Conservation (phyloP, 1,284 basidiomycete species). For the Ustilago bromivora region DNA sequence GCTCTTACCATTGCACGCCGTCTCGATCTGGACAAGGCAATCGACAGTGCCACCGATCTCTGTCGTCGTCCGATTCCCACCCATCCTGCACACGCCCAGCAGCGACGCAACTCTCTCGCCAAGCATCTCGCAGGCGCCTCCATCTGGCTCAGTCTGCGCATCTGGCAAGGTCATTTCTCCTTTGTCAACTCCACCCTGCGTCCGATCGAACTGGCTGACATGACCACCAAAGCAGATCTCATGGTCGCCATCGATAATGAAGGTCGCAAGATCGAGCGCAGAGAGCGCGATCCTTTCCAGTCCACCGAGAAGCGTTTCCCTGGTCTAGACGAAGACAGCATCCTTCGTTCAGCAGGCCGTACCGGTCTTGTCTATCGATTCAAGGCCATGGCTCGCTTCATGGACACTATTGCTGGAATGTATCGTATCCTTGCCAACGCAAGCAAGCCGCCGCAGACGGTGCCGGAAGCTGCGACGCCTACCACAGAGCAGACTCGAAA, state of each 20-base stretch:
- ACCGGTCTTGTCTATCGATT: constrained; percentile 47
- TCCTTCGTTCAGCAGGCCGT: constrained; percentile 45
- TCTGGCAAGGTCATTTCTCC: constrained; percentile 53
- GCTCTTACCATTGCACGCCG: constrained; percentile 46
- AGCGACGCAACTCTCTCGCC: constrained; percentile 20
- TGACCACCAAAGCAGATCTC: constrained; percentile 22
- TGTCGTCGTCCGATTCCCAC: constrained; percentile 8
- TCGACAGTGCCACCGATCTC: constrained; percentile 32
- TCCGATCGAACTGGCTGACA: constrained; percentile 33
- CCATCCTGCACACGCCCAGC: constrained; percentile 7
- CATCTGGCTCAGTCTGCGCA: constrained; percentile 46
- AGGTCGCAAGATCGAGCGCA: constrained; percentile 39
- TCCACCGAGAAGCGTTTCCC: constrained; percentile 47
- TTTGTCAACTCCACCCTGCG: constrained; percentile 46
- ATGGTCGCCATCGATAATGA: constrained; percentile 43
- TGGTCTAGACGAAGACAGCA: constrained; percentile 48
- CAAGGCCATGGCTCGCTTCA: constrained; percentile 42
- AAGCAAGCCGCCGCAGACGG: constrained; percentile 9
- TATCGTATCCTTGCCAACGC: constrained; percentile 44
- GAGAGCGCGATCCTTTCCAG: constrained; percentile 42
- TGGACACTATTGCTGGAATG: constrained; percentile 42
- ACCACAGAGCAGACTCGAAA: constrained; percentile 35
- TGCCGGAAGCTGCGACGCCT: constrained; percentile 7
- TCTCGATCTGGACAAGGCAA: constrained; percentile 49
- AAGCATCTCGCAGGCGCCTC: constrained; percentile 39